Evolutionary conservation across 2,329 filamentous ascomycete species (phyloP), one percentile per base, ranked within the genome.

Genomic region (Nothophoma quercina): DNA sequence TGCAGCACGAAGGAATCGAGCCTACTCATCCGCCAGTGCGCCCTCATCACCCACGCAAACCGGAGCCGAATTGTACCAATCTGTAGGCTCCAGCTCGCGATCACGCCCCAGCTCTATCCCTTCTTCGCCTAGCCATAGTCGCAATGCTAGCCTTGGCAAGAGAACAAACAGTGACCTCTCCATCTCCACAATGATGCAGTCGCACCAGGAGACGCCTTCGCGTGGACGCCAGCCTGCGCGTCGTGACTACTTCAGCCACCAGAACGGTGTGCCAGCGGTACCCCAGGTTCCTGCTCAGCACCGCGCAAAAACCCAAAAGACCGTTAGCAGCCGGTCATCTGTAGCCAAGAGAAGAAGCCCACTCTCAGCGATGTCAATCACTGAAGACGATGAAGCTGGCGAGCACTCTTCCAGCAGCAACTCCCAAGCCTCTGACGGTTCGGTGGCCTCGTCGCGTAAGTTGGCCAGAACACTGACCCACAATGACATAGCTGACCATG

Each of bases 101-200:
- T 53, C 50, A 29, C 43, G 43, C 16, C 50, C 50, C 25, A 61
- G 48, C 33, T 59, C 60, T 19, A 29, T 43, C 39, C 42, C 39
- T 9, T 44, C 48, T 15, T 50, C 46, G 28, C 12, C 55, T 44
- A 41, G 47, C 32, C 32, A 54, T 36, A 50, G 51, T 35, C 51
- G 39, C 36, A 45, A 40, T 43, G 44, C 39, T 26, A 55, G 51
- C 29, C 35, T 55, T 3, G 34, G 51, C 23, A 41, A 26, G 45
- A 39, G 48, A 22, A 45, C 51, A 12, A 50, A 56, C 53, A 55
- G 56, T 39, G 60, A 64, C 30, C 55, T 63, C 7, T 63, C 62
- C n/a, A 65, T 64, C 19, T 59, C 60, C 18, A 60, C 60, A 1
- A 55, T 64, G 52, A 64, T 81, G 56, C 46, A 38, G 25, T 53